Percentiles rank a stretch among this genome's conserved stretches.
These are phyloP conservation scores for Galerina marginata DNA, from an alignment of 768 basidiomycete genomes.

Conservation along the genomic window DNA sequence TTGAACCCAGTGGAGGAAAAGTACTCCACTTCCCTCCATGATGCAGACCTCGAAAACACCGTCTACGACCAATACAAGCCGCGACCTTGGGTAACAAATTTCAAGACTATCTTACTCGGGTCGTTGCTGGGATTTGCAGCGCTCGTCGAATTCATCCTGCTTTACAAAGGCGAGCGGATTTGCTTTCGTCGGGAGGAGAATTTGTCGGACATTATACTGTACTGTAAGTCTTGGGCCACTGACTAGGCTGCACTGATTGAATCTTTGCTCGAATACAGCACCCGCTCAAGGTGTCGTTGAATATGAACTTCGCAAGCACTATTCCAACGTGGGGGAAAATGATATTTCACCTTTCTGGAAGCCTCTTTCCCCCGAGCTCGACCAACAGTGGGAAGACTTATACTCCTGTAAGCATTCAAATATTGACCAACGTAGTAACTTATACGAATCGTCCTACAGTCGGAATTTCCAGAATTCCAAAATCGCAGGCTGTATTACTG, in stretches of 20 bases:
- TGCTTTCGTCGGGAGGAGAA: not conserved
- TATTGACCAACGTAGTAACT: not conserved
- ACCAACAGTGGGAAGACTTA: slow-evolving; percentile 2
- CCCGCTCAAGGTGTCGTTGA: not conserved
- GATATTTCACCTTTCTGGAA: slow-evolving; percentile 4
- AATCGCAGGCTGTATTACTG: slow-evolving; percentile 21
- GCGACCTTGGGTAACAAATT: not conserved
- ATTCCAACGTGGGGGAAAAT: slow-evolving; percentile 1
- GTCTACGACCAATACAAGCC: not conserved
- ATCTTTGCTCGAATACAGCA: not conserved
- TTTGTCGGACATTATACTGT: not conserved
- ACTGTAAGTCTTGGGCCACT: not conserved
- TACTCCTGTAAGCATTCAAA: not conserved
- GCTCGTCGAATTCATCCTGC: not conserved
- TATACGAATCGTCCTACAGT: not conserved
- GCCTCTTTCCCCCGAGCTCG: slow-evolving; percentile 2
- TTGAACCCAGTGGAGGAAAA: not conserved
- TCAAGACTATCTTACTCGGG: not conserved
- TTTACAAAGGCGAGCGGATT: not conserved
- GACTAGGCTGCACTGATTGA: too few species aligned
- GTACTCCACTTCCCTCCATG: not conserved
- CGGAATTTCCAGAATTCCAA: slow-evolving; percentile 19
- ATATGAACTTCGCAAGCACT: not conserved
- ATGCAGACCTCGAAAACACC: not conserved
- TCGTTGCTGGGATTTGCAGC: not conserved